Evolutionary conservation across 208 protist species (phyloP).

Genomic region (Balamuthia mandrillaris): DNA sequence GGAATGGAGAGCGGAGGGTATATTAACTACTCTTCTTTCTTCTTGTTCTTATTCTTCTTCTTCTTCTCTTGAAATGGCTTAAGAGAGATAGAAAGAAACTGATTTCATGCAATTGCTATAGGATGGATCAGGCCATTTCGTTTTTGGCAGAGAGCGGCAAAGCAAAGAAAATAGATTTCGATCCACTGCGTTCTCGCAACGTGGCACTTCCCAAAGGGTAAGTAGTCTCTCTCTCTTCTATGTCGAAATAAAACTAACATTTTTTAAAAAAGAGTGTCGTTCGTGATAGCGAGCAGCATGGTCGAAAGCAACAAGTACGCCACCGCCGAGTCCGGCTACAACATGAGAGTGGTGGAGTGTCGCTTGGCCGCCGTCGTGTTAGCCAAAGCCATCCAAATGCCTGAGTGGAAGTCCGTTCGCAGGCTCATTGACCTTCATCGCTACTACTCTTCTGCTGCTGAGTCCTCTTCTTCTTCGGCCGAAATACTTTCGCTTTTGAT

Average conservation of each 20-base stretch:
- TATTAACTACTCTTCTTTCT: background rate
- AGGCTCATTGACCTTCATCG: background rate
- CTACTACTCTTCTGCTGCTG: background rate
- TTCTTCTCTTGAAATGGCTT: background rate
- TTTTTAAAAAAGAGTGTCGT: conserved; percentile 24
- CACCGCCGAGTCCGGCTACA: conserved; percentile 1
- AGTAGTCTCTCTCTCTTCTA: background rate
- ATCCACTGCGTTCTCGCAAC: conserved; percentile 37
- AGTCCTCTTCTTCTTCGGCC: background rate
- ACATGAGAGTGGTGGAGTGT: conserved; percentile 53
- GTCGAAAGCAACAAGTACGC: conserved; percentile 49
- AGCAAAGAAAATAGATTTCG: conserved; percentile 57
- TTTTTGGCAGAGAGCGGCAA: conserved; percentile 41
- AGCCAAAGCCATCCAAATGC: background rate
- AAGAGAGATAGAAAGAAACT: background rate
- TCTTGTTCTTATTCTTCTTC: background rate
- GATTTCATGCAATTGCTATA: background rate
- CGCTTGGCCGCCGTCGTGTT: conserved; percentile 46
- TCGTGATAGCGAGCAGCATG: conserved; percentile 44
- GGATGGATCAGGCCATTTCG: conserved; percentile 65
- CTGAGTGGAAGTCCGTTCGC: background rate
- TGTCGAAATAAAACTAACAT: background rate
- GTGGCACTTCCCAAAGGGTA: conserved; percentile 41
- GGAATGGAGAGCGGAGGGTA: conserved; percentile 56
- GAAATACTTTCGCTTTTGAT: too few species aligned